phyloP scores from a whole-genome alignment of 768 basidiomycete genomes.

The Gautieria morchelliformis region DNA sequence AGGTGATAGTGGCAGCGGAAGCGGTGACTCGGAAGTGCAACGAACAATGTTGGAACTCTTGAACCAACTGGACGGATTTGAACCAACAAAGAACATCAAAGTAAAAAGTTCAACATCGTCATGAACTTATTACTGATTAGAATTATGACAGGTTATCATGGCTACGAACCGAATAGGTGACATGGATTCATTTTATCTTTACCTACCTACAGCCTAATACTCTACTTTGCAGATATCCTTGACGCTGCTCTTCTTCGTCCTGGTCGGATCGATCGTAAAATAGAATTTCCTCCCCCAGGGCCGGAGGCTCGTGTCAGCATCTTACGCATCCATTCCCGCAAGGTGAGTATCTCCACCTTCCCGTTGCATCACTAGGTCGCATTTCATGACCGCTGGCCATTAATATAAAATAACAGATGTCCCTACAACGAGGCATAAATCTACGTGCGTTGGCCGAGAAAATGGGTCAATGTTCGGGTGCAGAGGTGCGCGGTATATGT shows the following conservation, averaged over 20 bases:
- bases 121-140: neutral
- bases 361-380: neutral
- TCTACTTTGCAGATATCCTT: conserved; percentile 60
- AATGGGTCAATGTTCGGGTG: conserved; percentile 98
- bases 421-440: conserved; percentile 93
- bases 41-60: conserved; percentile 84
- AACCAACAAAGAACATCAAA: conserved; percentile 76
- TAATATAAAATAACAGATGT: conserved; percentile 55
- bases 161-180: conserved; percentile 90
- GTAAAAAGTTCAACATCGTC: conserved; percentile 15
- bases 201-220: neutral
- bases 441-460: conserved; percentile 93
- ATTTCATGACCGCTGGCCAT: neutral
- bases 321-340: conserved; percentile 91
- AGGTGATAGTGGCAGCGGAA: conserved; percentile 63
- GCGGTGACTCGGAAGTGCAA: conserved; percentile 83
- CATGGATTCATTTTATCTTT: neutral
- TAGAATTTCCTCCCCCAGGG: conserved; percentile 97
- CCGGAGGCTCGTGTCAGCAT: conserved; percentile 97
- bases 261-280: conserved; percentile 93
- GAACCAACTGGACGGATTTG: conserved; percentile 86
- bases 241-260: conserved; percentile 89
- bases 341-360: conserved; percentile 36
- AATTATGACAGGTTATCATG: conserved; percentile 58
- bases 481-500: conserved; percentile 94